Conservation (phyloP, 2,329 filamentous ascomycete genomes). For the Cladosporium halotolerans region DNA sequence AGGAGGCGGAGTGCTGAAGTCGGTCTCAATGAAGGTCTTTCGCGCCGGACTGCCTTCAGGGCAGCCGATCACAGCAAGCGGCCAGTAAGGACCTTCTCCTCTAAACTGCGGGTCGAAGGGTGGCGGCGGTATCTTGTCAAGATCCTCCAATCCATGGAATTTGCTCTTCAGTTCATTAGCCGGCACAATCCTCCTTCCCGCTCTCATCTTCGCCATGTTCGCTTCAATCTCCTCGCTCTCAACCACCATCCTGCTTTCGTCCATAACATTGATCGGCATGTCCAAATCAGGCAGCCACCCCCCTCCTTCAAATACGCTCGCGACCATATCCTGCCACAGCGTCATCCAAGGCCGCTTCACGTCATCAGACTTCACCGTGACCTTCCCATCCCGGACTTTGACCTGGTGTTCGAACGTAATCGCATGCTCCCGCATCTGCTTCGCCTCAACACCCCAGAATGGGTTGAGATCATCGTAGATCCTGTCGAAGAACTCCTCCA, state of each 20-base stretch:
- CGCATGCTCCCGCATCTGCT: conserved; percentile 37
- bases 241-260: conserved; percentile 43
- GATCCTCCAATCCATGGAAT: conserved; percentile 24
- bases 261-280: conserved; percentile 45
- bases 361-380: conserved; percentile 26
- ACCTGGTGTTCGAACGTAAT: conserved; percentile 34
- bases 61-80: conserved; percentile 38
- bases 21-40: conserved; percentile 28
- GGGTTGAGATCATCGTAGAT: conserved; percentile 46
- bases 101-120: conserved; percentile 29
- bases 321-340: conserved; percentile 37
- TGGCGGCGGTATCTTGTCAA: conserved; percentile 21
- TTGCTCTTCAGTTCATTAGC: conserved; percentile 25
- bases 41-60: conserved; percentile 33
- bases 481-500: conserved; percentile 48
- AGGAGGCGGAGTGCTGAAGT: conserved; percentile 34
- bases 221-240: conserved; percentile 41
- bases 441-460: conserved; percentile 43
- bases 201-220: conserved; percentile 31
- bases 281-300: conserved; percentile 40
- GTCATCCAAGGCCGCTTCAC: conserved; percentile 33
- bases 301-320: conserved; percentile 28
- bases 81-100: conserved; percentile 35
- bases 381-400: conserved; percentile 36
- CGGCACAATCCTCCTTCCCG: conserved; percentile 26